These are phyloP conservation scores for Musa beccarii DNA, from an alignment of 176 grass and related monocot genomes.

Conservation along the genomic window DNA sequence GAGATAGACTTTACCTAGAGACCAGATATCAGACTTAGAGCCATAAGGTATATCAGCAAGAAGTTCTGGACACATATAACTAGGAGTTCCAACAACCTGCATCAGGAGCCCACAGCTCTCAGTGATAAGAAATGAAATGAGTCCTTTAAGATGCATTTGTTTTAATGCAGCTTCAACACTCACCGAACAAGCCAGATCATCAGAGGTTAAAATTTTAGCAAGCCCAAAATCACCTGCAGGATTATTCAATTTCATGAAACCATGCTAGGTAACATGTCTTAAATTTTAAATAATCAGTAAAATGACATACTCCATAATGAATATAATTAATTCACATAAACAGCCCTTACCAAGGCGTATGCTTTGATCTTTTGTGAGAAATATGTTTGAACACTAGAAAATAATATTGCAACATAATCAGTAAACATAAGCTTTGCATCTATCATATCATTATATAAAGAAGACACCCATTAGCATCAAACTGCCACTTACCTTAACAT, in stretches of 20 bases:
- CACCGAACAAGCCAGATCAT: conserved; percentile 86
- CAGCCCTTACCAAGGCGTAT: conserved; percentile 70
- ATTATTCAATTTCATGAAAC: conserved; percentile 12
- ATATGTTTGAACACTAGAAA: conserved; percentile 94
- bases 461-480: not conserved
- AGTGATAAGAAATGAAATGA: conserved; percentile 5
- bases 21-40: conserved; percentile 91
- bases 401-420: conserved; percentile 17
- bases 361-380: conserved; percentile 84
- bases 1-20: conserved; percentile 46
- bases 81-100: conserved; percentile 86
- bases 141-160: not conserved
- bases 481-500: conserved; percentile 60
- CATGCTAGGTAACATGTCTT: not conserved
- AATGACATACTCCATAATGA: not conserved
- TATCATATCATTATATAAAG: not conserved
- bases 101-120: conserved; percentile 8
- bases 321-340: not conserved
- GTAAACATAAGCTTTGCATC: conserved; percentile 12
- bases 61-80: conserved; percentile 97
- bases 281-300: not conserved
- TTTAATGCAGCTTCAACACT: conserved; percentile 25
- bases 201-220: conserved; percentile 86
- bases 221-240: conserved; percentile 84
- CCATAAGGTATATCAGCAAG: conserved; percentile 98